Evolutionary conservation across 1,139 yeast species (phyloP), one percentile per base, ranked within the genome.

Genomic region (Geotrichum armillariae): DNA sequence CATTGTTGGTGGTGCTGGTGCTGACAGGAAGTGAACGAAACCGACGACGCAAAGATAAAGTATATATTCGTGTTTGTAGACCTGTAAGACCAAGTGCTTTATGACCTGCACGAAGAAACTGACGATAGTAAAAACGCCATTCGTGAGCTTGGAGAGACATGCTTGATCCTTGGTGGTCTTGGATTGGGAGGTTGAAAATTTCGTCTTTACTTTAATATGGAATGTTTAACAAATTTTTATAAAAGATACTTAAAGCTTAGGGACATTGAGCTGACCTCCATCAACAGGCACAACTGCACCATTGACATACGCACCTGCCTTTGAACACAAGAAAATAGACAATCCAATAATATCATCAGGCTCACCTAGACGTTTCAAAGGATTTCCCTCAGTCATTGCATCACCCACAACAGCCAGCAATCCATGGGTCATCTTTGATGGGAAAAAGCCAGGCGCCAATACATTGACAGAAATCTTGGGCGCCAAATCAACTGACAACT

Each of bases 361-460:
- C 45, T 60, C 72, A 4, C 94, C 94, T 53, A 85, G 73, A 64
- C 94, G 75, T 46, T 74, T 72, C 59, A 84, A 73, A 12, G 93
- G 93, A 67, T 84, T 85, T 25, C 59, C 42, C 25, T 64, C 65
- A 17, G 68, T 72, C 46, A 66, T 63, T 70, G 78, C 72, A 3
- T 71, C 62, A 18, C 90, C 91, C 45, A 66, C 60, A 12, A 33
- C 33, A 40, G 73, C 76, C 50, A 85, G 69, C 49, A 85, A 62
- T 0, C 90, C 93, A 53, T 78, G 74, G 41, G 90, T 77, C 93
- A 85, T 85, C 66, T 83, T 84, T 31, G 86, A 75, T 21, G 88
- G 88, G 77, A 85, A 82, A 66, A 83, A 85, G 0, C 94, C 94
- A 0, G 93, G 93, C 11, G 90, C 90, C 58, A 85, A 68, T 7